Evolutionary conservation across 2,329 filamentous ascomycete genomes (phyloP), one percentile per base, ranked within the genome.

Genomic region (Berkeleyomyces rouxiae): DNA sequence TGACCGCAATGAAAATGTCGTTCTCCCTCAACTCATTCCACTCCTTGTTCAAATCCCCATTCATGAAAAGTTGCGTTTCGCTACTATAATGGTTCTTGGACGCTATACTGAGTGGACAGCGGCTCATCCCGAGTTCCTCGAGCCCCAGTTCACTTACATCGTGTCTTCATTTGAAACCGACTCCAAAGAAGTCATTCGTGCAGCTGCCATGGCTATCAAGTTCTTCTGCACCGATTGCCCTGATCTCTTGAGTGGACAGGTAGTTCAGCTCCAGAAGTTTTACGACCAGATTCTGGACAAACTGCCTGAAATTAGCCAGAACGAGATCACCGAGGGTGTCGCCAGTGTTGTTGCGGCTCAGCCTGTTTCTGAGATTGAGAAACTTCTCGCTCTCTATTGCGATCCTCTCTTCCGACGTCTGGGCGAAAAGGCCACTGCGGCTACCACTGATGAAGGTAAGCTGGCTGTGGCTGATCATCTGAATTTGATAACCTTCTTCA

Each of bases 91-190:
- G 90, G 91, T 95, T 2, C 81, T 99, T 31, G 93, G 90, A 44
- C 83, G 93, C 66, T 99, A 99, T 71, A 99, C 95, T 0, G 92
- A 97, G 73, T 99, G 93, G 93, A 99, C 95, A 0, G 84, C 93
- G 4, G 85, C 90, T 58, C 93, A 99, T 70, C 89, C 92, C 0
- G 90, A 96, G 64, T 95, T 92, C 55, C 79, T 99, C 7, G 88
- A 96, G 72, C 81, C 88, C 7, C 93, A 99, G 73, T 88, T 99
- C 71, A 90, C 90, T 69, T 99, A 95, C 74, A 95, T 99, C 69
- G 91, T 96, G 67, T 87, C 86, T 3, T 93, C 91, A 0, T 99
- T 99, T 75, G 82, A 89, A 67, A 88, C 92, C 64, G 83, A 85
- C 49, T 96, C 91, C 0, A 88, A 86, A 69, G 95, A 99, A 70